Percentiles rank a stretch among this genome's conserved stretches.
Evolutionary conservation across 106 monocot species (phyloP).

Genomic region (Dactylorhiza incarnata): DNA sequence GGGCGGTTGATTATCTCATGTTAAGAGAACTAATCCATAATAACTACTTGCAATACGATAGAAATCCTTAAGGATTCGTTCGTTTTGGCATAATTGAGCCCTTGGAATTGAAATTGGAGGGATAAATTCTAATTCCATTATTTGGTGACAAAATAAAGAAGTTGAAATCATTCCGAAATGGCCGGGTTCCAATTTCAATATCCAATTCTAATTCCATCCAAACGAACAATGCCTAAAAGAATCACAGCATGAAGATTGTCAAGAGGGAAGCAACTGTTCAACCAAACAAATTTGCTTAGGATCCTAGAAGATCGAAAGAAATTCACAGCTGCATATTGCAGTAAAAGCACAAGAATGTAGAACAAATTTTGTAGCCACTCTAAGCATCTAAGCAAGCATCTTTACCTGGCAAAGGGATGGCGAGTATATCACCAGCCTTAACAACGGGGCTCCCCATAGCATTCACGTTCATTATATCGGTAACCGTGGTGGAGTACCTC

Average conservation of each 20-base stretch:
- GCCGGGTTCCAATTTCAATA: too few relatives aligned
- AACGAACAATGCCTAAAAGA: not conserved
- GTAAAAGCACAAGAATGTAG: not conserved
- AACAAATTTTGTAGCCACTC: not conserved
- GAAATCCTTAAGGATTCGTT: not conserved
- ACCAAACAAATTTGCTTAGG: not conserved
- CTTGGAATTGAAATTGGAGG: too few relatives aligned
- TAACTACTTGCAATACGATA: not conserved
- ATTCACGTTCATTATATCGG: conserved; percentile 61
- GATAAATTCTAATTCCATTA: too few relatives aligned
- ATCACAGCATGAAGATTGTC: not conserved
- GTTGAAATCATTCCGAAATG: too few relatives aligned
- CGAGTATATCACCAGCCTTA: conserved; percentile 22
- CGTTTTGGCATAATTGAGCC: too few relatives aligned
- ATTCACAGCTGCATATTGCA: not conserved
- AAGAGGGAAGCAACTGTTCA: not conserved
- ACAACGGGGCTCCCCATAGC: conserved; percentile 13
- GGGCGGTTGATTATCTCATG: not conserved
- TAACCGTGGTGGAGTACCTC: conserved; percentile 51
- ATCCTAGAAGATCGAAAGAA: not conserved
- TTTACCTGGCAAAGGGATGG: conserved; percentile 21
- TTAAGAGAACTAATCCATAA: not conserved
- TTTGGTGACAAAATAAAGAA: too few relatives aligned
- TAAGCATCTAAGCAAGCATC: not conserved
- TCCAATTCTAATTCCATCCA: too few relatives aligned